These are phyloP conservation scores for Helotiales sp. DNA, from an alignment of 2,329 filamentous ascomycete species.

Conservation along the genomic window DNA sequence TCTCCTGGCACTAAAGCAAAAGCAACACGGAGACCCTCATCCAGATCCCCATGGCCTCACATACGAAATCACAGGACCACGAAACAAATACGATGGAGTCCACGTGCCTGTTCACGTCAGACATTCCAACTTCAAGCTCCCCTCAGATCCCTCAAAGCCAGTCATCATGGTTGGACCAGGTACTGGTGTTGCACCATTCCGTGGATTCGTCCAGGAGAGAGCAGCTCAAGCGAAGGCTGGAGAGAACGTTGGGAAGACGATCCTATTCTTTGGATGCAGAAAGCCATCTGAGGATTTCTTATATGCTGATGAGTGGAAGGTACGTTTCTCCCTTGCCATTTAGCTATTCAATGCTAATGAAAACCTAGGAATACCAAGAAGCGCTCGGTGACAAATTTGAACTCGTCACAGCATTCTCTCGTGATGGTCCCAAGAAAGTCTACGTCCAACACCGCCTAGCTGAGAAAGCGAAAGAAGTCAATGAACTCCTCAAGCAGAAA, in stretches of 20 bases:
- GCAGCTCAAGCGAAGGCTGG: slow-evolving; percentile 80
- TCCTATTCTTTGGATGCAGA: slow-evolving; percentile 95
- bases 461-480: slow-evolving; percentile 80
- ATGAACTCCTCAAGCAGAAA: slow-evolving; percentile 80
- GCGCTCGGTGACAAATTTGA: slow-evolving; percentile 86
- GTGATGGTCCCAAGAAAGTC: slow-evolving; percentile 82
- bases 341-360: slow-evolving; percentile 21
- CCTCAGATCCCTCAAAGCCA: slow-evolving; percentile 90
- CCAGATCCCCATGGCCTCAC: slow-evolving; percentile 82
- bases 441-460: slow-evolving; percentile 94
- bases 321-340: slow-evolving; percentile 48
- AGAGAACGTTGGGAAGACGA: slow-evolving; percentile 78
- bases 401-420: slow-evolving; percentile 92
- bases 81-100: slow-evolving; percentile 96
- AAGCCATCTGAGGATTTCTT: slow-evolving; percentile 87
- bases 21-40: slow-evolving; percentile 85
- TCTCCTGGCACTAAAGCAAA: slow-evolving; percentile 89
- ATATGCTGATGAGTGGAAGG: slow-evolving; percentile 89
- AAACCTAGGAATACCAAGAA: slow-evolving; percentile 72
- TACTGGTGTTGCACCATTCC: slow-evolving; percentile 95
- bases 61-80: slow-evolving; percentile 83
- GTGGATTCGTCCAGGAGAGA: slow-evolving; percentile 91
- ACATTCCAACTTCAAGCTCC: slow-evolving; percentile 98
- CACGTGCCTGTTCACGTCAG: slow-evolving; percentile 94
- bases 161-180: slow-evolving; percentile 96